Conservation (phyloP, 495 filamentous ascomycete species). For the Acidiella bohemica region DNA sequence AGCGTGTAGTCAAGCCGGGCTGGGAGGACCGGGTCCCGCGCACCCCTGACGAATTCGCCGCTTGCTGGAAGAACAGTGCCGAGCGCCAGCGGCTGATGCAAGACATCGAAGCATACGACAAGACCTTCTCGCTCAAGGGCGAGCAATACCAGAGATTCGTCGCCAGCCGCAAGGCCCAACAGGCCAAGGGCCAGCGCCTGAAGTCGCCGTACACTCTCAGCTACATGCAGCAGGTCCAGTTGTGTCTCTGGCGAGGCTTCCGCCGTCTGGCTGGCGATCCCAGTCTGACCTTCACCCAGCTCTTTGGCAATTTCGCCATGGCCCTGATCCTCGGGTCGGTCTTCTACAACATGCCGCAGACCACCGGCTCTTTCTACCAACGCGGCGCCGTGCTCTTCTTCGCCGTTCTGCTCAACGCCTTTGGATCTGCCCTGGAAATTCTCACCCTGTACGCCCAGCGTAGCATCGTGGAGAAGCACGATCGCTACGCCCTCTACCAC, state of each 20-base stretch:
- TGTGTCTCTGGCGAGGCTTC: constrained; percentile 57
- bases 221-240: constrained; percentile 18
- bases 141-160: constrained; percentile 54
- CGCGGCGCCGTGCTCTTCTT: constrained; percentile 82
- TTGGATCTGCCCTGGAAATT: constrained; percentile 43
- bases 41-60: constrained; percentile 56
- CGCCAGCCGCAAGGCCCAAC: constrained; percentile 49
- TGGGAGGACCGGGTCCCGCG: constrained; percentile 53
- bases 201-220: constrained; percentile 23
- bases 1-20: constrained; percentile 47
- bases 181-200: constrained; percentile 39
- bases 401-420: constrained; percentile 75
- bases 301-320: constrained; percentile 64
- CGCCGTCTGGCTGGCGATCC: constrained; percentile 55
- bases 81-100: constrained; percentile 49
- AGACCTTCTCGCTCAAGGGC: constrained; percentile 47
- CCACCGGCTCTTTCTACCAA: constrained; percentile 59
- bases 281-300: constrained; percentile 50
- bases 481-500: constrained; percentile 82
- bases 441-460: constrained; percentile 78
- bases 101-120: constrained; percentile 61
- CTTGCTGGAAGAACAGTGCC: constrained; percentile 60
- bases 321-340: constrained; percentile 67
- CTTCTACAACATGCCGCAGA: constrained; percentile 58
- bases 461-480: constrained; percentile 85